Evolutionary conservation across 2,329 filamentous ascomycete genomes (phyloP), one percentile per base, ranked within the genome.

Genomic region (Penicillium expansum): DNA sequence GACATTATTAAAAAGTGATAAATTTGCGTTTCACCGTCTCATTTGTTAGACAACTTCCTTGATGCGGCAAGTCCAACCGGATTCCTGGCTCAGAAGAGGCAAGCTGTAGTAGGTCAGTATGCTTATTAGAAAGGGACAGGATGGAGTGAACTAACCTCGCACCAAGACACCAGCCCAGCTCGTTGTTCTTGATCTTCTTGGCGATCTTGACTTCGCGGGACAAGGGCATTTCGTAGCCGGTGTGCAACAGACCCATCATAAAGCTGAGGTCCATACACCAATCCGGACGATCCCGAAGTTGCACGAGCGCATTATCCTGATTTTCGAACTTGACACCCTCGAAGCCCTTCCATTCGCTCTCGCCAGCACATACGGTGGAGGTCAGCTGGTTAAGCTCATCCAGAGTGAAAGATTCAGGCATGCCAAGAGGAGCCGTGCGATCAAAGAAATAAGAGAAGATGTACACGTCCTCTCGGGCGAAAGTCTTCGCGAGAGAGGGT

Each of bases 401-500:
- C 33, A 99, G 80, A 0, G 92, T 97, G 77, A 97, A 99, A 6
- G 90, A 92, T 65, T 96, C 92, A n/a, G 95, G 94, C 92, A 99
- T 97, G 64, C 95, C 95, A 11, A 99, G 85, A 5, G 92, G 91
- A 74, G 90, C 85, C 24, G 90, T 95, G 69, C 95, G 92, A 80
- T 99, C 94, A 78, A 89, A 97, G 79, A 99, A 99, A 83, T 96
- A 99, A 30, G 91, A 96, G 77, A 99, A 93, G 66, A 97, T 91
- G 78, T 93, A 99, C 38, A 97, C 86, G 68, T 97, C 92, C 76
- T 97, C 93, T 61, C 83, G 84, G 27, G 90, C 80, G 69, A 99
- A 99, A 0, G 94, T 99, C 82, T 96, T 96, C 66, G 86, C 87
- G 47, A 99, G 83, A 22, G 89, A 88, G 10, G 94, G 94, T 76